A percentile compares a stretch with the other conserved stretches of the same genome.
Conservation (phyloP, 163 green algal genomes). For the Trebouxiophyceae sp. region DNA sequence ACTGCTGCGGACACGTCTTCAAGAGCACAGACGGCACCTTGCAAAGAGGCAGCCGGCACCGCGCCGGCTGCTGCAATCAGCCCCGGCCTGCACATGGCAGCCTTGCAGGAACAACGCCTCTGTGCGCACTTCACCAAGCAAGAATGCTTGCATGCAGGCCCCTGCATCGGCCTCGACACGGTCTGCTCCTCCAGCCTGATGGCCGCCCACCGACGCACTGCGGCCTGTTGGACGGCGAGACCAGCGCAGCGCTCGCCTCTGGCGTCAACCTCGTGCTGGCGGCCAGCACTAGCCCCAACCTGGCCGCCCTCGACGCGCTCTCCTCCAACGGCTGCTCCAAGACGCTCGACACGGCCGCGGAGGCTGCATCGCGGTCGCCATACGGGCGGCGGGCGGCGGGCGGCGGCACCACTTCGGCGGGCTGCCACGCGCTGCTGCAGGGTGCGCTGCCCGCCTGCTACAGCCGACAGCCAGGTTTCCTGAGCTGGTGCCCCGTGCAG, state of each 20-base stretch:
- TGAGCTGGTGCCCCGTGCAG: no score
- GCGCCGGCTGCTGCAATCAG: no score
- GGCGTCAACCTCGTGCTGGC: conserved; percentile 19
- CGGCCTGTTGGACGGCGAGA: conserved; percentile 7
- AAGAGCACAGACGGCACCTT: no score
- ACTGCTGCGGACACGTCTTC: no score
- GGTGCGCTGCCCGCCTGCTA: no score
- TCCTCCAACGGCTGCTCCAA: conserved; percentile 41
- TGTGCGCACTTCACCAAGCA: not conserved
- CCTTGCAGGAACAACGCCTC: no score
- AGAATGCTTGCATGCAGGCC: conserved; percentile 17
- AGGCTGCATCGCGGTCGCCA: conserved; percentile 21
- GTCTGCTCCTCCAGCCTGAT: conserved; percentile 74
- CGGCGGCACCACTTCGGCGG: no score
- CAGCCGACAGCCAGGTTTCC: no score
- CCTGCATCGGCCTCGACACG: conserved; percentile 73
- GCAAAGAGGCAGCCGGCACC: no score
- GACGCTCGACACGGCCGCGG: conserved; percentile 38
- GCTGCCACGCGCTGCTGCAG: not conserved
- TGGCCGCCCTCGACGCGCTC: conserved; percentile 39
- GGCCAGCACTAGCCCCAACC: conserved; percentile 27
- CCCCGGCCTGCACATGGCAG: no score
- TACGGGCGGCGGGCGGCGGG: conserved; percentile 27
- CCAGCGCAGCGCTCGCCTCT: conserved; percentile 4
- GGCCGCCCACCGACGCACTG: conserved; percentile 36